Evolutionary conservation across 768 basidiomycete species (phyloP), one percentile per base, ranked within the genome.

Genomic region (Terana coerulea): DNA sequence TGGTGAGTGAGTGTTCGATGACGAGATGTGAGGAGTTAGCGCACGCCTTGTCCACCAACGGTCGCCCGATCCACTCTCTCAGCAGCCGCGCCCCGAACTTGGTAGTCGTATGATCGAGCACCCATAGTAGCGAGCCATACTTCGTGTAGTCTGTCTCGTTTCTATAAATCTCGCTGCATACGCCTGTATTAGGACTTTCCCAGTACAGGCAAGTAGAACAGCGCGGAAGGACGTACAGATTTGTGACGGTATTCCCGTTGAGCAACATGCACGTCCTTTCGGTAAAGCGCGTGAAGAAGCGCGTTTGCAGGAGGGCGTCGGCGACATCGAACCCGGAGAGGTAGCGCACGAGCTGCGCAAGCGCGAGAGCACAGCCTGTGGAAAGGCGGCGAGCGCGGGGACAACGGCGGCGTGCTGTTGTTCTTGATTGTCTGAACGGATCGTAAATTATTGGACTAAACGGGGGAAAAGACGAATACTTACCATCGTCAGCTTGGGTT

Each of bases 111-210:
- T 80, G 80, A 71, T 98, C 90, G 47, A 99, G 73, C 6, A 95
- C 76, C 80, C 85, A 88, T 55, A 97, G 72, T 40, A 99, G 70
- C 44, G 91, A 88, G 3, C 94, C 95, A 51, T 70, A 77, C 17
- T 77, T 72, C 10, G 78, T 81, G 49, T 78, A 79, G 63, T 97
- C 87, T 0, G 91, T 92, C 62, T 89, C 86, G 59, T 98, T 98
- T 29, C 83, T 79, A 65, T 91, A 95, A n/a, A 99, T 83, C 67
- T 98, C 95, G 37, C 83, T 83, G n/a, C n/a, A n/a, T n/a, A n/a
- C n/a, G n/a, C n/a, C n/a, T n/a, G n/a, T n/a, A n/a, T n/a, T n/a
- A n/a, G n/a, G n/a, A n/a, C n/a, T n/a, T n/a, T n/a, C n/a, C n/a
- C n/a, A n/a, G n/a, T n/a, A n/a, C n/a, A n/a, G n/a, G n/a, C n/a